A percentile compares a stretch with the other conserved stretches of the same genome.
phyloP scores from a whole-genome alignment of 1,284 basidiomycete genomes.

The Vanrija sp. region DNA sequence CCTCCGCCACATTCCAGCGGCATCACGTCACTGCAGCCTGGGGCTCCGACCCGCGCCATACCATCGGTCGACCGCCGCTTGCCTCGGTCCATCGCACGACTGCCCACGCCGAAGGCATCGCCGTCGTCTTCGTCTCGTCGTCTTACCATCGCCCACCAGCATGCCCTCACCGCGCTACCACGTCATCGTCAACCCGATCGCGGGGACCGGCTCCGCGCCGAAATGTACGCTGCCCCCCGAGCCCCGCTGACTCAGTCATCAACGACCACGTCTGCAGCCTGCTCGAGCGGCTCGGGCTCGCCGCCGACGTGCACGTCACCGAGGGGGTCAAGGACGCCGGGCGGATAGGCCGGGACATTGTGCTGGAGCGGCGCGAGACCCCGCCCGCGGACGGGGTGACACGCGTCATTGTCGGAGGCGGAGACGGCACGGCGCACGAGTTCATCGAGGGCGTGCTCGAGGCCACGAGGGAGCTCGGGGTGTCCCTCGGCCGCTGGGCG shows the following conservation, averaged over 20 bases:
- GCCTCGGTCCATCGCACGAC: too few relatives aligned
- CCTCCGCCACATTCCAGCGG: too few relatives aligned
- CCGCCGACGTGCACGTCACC: slow-evolving; percentile 54
- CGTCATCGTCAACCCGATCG: slow-evolving; percentile 37
- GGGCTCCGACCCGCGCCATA: too few relatives aligned
- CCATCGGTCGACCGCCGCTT: too few relatives aligned
- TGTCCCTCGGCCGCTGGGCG: slow-evolving; percentile 26
- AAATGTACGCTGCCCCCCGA: slow-evolving; percentile 23
- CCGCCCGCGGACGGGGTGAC: slow-evolving; percentile 35
- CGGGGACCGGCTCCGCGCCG: slow-evolving; percentile 27
- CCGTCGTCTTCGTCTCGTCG: too few relatives aligned
- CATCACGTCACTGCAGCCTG: too few relatives aligned
- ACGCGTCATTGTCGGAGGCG: slow-evolving; percentile 64
- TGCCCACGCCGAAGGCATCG: too few relatives aligned
- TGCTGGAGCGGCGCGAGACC: slow-evolving; percentile 51
- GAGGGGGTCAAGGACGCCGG: slow-evolving; percentile 59
- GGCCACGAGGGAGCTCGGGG: not conserved
- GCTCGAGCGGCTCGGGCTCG: slow-evolving; percentile 50
- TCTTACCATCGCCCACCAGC: too few relatives aligned
- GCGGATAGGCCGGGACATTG: slow-evolving; percentile 52
- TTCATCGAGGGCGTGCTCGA: slow-evolving; percentile 62
- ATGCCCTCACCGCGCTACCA: slow-evolving; percentile 7
- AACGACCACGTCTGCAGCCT: slow-evolving; percentile 61
- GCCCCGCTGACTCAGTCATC: slow-evolving; percentile 50
- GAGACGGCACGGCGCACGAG: slow-evolving; percentile 88